Conservation (phyloP, 306 rosid species). For the Vigna trinervia region DNA sequence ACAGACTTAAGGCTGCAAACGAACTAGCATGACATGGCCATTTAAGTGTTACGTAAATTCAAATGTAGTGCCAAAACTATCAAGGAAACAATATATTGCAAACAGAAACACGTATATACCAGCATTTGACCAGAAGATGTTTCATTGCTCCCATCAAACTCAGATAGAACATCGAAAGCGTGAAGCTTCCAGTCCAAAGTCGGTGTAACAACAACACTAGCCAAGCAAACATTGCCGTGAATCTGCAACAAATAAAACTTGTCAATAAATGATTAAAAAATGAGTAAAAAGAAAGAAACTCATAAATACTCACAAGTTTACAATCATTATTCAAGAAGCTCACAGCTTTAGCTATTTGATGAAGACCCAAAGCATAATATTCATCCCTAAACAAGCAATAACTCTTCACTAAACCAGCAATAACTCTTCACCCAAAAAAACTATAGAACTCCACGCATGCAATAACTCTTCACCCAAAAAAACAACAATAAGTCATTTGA, state of each 20-base stretch:
- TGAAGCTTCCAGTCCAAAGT: slow-evolving; percentile 99
- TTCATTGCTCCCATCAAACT: slow-evolving; percentile 72
- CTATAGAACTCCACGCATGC: not conserved
- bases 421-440: no score
- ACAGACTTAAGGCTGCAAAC: slow-evolving; percentile 32
- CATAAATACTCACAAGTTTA: slow-evolving; percentile 77
- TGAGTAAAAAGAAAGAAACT: not conserved
- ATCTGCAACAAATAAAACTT: slow-evolving; percentile 61
- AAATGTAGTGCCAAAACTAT: slow-evolving; percentile 32
- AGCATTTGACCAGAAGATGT: slow-evolving; percentile 77
- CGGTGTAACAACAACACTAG: slow-evolving; percentile 95
- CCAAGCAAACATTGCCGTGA: slow-evolving; percentile 93
- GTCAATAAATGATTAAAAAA: slow-evolving; percentile 38
- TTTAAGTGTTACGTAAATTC: not conserved
- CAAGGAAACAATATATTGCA: slow-evolving; percentile 31
- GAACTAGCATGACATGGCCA: slow-evolving; percentile 11
- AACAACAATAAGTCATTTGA: slow-evolving; percentile 24
- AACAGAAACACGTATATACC: slow-evolving; percentile 59
- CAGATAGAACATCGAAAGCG: slow-evolving; percentile 96
- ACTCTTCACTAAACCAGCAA: not conserved
- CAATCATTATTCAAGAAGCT: slow-evolving; percentile 98
- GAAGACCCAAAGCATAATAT: slow-evolving; percentile 94
- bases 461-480: not conserved
- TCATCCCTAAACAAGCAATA: slow-evolving; percentile 57
- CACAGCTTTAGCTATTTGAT: slow-evolving; percentile 95